Conservation (phyloP, 2,329 filamentous ascomycete species). For the Nigrograna mackinnonii region DNA sequence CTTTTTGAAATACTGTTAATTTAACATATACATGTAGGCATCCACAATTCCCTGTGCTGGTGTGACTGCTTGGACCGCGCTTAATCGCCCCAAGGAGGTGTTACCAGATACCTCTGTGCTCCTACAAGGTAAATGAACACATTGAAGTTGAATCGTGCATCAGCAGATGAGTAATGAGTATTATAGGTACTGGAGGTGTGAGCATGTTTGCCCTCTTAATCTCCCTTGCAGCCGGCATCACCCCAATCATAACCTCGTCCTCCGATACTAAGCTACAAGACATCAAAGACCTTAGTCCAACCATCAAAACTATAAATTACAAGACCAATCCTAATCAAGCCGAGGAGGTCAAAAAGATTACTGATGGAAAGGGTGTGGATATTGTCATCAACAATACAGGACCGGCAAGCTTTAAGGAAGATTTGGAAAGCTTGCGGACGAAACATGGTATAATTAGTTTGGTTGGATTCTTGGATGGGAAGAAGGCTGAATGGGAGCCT, state of each 20-base stretch:
- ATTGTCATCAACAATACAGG: slow-evolving; percentile 49
- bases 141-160: neutral
- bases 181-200: slow-evolving; percentile 45
- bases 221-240: slow-evolving; percentile 27
- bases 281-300: slow-evolving; percentile 44
- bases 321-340: slow-evolving; percentile 58
- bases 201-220: slow-evolving; percentile 34
- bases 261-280: slow-evolving; percentile 55
- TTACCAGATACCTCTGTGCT: slow-evolving; percentile 2
- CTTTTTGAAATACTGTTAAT: neutral
- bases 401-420: slow-evolving; percentile 13
- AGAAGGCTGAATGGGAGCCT: slow-evolving; percentile 3
- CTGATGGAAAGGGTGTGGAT: slow-evolving; percentile 44
- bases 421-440: slow-evolving; percentile 17
- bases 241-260: slow-evolving; percentile 62
- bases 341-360: slow-evolving; percentile 53
- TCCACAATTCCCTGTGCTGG: slow-evolving; percentile 26
- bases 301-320: slow-evolving; percentile 59
- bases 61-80: slow-evolving; percentile 24
- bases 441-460: slow-evolving; percentile 22
- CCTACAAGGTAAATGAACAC: slow-evolving; percentile 12
- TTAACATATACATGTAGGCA: slow-evolving; percentile 2
- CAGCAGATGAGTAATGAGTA: neutral
- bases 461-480: slow-evolving; percentile 25
- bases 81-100: slow-evolving; percentile 9